phyloP scores from a whole-genome alignment of 306 rosid species.

The Delonix regia region DNA sequence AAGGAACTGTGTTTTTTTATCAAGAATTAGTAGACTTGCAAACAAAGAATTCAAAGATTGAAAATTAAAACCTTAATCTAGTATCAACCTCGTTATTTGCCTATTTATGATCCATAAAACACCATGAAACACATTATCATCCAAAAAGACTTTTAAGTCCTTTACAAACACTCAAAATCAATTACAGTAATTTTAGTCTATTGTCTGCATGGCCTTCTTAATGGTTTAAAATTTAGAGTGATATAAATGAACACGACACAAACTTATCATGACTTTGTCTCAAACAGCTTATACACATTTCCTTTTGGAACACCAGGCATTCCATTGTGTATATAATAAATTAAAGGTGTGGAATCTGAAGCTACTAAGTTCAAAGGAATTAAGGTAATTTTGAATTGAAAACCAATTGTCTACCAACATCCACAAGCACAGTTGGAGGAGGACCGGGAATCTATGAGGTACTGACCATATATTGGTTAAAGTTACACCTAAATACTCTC shows the following conservation, averaged over 20 bases:
- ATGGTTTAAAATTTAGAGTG: slow-evolving; percentile 13
- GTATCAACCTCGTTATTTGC: not conserved
- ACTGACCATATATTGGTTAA: slow-evolving; percentile 17
- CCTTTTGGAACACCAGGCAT: not conserved
- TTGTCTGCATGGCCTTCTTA: not conserved
- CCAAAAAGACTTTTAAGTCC: not conserved
- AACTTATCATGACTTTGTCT: slow-evolving; percentile 1
- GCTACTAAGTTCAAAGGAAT: not conserved
- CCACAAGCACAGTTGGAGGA: slow-evolving; percentile 1
- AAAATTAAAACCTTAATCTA: not conserved
- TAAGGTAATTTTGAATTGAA: not conserved
- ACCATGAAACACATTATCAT: not conserved
- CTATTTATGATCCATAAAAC: not conserved
- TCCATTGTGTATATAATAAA: slow-evolving; percentile 6
- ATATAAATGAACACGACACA: slow-evolving; percentile 14
- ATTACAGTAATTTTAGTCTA: not conserved
- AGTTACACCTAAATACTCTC: not conserved
- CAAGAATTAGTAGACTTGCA: not conserved
- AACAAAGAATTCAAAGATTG: not conserved
- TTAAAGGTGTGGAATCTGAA: slow-evolving; percentile 10
- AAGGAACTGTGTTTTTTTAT: slow-evolving; percentile 7
- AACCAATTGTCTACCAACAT: slow-evolving; percentile 6
- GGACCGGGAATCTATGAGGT: not conserved
- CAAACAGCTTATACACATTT: slow-evolving; percentile 1
- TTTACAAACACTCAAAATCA: not conserved